Base-by-base conservation (phyloP, 2,329 filamentous ascomycete genomes). In the Apiospora phragmitis region DNA sequence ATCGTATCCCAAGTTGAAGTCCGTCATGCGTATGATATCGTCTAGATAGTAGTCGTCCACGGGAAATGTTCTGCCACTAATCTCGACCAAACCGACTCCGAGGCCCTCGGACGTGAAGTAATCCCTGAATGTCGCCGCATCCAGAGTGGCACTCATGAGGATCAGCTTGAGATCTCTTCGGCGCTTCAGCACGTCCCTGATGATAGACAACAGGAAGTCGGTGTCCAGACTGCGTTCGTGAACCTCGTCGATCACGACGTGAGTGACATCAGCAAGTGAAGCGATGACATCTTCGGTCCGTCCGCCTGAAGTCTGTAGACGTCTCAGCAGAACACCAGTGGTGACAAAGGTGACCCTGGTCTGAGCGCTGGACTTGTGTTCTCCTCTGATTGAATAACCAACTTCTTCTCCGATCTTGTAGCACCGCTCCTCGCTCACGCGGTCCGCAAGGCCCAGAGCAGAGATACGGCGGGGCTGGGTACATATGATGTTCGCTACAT, bases 281-380 rank as follows among this genome's bases (percentile, higher is more conserved):
- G 92, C 89, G 68, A 93, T 88, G 0, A 97, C 91, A 77, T 97
- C 94, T 32, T 95, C 92, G 16, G 92, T 89, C 41, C 90, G 88
- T 7, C 93, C 93, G 67, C 94, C 94, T 4, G 94, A 95, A 0
- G 93, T 96, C 81, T 99, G 96, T n/a, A 99, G 86, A 16, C 95
- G 91, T 72, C 96, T 88, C 24, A 99, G 87, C 47, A 99, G 85
- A 3, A 99, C 94, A 89, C 95, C 95, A 12, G 95, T 98, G 0
- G 95, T 99, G 72, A 98, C 93, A 79, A 98, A 98, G 0, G 93
- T 97, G 76, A 98, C 97, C 81, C 92, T 95, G 0, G 96, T 98
- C 62, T 89, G 86, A 21, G 83, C 83, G 71, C 89, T 92, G 51
- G 90, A 87, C 76, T 92, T 95, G 43, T 92, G 95, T 80, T 98